Conservation (phyloP, 2,329 filamentous ascomycete genomes). For the Curvularia lunata region DNA sequence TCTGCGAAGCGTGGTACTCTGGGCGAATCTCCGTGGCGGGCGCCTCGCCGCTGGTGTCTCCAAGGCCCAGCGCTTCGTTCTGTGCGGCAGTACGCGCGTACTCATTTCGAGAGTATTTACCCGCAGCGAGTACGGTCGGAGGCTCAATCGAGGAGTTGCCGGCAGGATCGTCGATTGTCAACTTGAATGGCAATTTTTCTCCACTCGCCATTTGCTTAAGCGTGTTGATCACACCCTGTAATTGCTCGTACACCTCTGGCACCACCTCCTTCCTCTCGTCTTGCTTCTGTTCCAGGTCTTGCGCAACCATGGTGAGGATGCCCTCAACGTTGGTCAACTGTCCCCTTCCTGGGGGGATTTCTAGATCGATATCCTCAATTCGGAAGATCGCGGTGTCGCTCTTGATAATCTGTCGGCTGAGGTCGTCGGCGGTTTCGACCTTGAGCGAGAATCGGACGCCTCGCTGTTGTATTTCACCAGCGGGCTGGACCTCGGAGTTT, state of each 20-base stretch:
- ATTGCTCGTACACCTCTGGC: slow-evolving; percentile 79
- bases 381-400: slow-evolving; percentile 85
- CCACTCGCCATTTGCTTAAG: slow-evolving; percentile 79
- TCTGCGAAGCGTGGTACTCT: slow-evolving; percentile 58
- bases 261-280: slow-evolving; percentile 77
- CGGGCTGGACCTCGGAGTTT: slow-evolving; percentile 93
- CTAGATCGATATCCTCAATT: slow-evolving; percentile 89
- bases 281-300: slow-evolving; percentile 83
- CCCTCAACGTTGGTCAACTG: slow-evolving; percentile 95
- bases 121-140: slow-evolving; percentile 73
- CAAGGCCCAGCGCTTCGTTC: slow-evolving; percentile 83
- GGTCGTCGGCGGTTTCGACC: slow-evolving; percentile 73
- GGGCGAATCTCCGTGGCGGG: slow-evolving; percentile 63
- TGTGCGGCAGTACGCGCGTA: slow-evolving; percentile 84
- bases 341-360: slow-evolving; percentile 88
- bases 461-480: slow-evolving; percentile 88
- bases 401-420: slow-evolving; percentile 89
- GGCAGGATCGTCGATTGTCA: slow-evolving; percentile 87
- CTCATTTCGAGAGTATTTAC: slow-evolving; percentile 87
- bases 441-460: slow-evolving; percentile 84
- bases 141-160: slow-evolving; percentile 98
- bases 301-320: slow-evolving; percentile 75
- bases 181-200: slow-evolving; percentile 81
- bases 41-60: slow-evolving; percentile 55
- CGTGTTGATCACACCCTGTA: slow-evolving; percentile 76